phyloP scores from a whole-genome alignment of 768 basidiomycete genomes.

The Hericium erinaceus region DNA sequence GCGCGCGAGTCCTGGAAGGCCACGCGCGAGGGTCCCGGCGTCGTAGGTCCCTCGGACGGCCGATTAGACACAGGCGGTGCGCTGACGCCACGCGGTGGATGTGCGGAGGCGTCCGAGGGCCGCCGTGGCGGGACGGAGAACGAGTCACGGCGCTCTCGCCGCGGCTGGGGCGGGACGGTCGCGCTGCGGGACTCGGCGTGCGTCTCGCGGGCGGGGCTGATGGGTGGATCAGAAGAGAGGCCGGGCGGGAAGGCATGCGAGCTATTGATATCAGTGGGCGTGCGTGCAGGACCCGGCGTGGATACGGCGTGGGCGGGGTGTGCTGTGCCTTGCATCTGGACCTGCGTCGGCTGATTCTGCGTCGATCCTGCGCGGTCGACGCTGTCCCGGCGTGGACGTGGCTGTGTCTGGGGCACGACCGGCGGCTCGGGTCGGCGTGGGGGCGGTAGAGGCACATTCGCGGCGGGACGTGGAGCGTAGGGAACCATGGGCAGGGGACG shows the following conservation, averaged over 20 bases:
- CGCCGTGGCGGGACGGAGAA: conserved; percentile 1
- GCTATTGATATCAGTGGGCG: not conserved
- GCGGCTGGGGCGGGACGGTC: not conserved
- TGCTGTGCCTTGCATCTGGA: no score
- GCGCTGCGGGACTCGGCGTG: conserved; percentile 2
- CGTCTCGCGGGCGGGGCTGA: not conserved
- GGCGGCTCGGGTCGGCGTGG: not conserved
- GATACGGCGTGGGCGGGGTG: not conserved
- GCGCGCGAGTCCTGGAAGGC: not conserved
- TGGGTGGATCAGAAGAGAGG: not conserved
- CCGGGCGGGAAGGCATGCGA: not conserved
- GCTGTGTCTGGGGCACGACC: not conserved
- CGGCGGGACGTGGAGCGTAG: not conserved
- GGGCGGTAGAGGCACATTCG: not conserved
- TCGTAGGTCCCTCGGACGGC: not conserved
- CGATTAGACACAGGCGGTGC: not conserved
- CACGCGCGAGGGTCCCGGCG: not conserved
- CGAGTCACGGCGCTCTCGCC: conserved; percentile 11
- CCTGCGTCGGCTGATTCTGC: not conserved
- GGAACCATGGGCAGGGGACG: not conserved
- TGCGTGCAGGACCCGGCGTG: not conserved
- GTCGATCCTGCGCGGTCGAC: not conserved
- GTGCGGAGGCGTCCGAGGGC: not conserved
- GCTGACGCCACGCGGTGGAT: not conserved
- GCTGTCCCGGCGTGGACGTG: not conserved